Conservation (phyloP, 495 filamentous ascomycete genomes). For the Penicillium herquei region DNA sequence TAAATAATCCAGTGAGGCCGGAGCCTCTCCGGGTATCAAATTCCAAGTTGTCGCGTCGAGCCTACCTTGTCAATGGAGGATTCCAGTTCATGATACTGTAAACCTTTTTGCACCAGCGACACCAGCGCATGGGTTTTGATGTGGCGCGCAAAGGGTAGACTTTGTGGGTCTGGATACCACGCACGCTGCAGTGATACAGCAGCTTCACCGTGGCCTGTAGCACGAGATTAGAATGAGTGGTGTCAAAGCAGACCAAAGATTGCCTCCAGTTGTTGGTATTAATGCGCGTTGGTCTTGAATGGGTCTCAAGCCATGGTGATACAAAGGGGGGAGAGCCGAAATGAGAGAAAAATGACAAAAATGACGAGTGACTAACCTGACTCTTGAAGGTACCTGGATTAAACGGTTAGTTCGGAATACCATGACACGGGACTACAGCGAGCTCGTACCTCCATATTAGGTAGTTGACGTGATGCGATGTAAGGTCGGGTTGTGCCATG, state of each 20-base stretch:
- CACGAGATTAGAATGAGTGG: constrained; percentile 20
- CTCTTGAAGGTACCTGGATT: constrained; percentile 77
- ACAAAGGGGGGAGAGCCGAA: neutral
- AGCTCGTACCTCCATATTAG: constrained; percentile 91
- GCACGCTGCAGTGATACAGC: constrained; percentile 79
- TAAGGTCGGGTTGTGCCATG: constrained; percentile 58
- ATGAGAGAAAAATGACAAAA: neutral
- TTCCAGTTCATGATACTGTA: constrained; percentile 71
- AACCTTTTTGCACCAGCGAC: constrained; percentile 71
- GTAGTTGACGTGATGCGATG: constrained; percentile 95
- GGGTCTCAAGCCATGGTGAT: no score
- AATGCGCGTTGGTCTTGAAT: neutral
- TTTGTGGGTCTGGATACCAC: constrained; percentile 73
- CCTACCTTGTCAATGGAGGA: constrained; percentile 60
- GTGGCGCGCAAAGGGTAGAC: constrained; percentile 71
- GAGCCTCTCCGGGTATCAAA: neutral
- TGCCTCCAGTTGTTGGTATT: neutral
- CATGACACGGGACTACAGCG: constrained; percentile 23
- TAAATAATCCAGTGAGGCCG: no score
- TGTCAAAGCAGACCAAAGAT: neutral
- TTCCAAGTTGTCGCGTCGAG: constrained; percentile 12
- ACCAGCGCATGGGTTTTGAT: constrained; percentile 76
- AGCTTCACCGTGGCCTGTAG: constrained; percentile 60
- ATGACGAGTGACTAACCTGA: constrained; percentile 62
- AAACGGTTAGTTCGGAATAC: constrained; percentile 8